Evolutionary conservation across 805 yeast genomes (phyloP).

Genomic region (Jamesozyma hellenica): DNA sequence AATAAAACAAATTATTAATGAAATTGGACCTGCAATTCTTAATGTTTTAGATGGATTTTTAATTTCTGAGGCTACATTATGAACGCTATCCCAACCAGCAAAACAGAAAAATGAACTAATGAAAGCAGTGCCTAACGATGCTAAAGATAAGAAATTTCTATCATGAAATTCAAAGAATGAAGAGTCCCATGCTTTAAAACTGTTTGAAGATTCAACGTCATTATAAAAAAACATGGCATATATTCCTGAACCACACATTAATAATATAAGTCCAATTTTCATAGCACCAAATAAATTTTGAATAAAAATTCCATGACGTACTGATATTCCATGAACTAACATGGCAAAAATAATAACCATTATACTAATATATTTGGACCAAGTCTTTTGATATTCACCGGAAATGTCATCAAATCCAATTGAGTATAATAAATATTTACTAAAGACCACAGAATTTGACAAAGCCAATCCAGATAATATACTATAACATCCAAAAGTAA

Average conservation of each 20-base stretch:
- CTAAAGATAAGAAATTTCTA: constrained; percentile 26
- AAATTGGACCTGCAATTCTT: constrained; percentile 50
- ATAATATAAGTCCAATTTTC: constrained; percentile 43
- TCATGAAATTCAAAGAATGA: constrained; percentile 20
- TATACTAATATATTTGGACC: constrained; percentile 36
- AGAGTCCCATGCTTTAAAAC: constrained; percentile 3
- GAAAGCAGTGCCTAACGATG: constrained; percentile 45
- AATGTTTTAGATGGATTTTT: constrained; percentile 48
- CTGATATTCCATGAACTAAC: constrained; percentile 47
- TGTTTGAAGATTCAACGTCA: not conserved
- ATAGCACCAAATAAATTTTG: constrained; percentile 56
- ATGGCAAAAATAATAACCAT: constrained; percentile 30
- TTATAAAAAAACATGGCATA: constrained; percentile 40
- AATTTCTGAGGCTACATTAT: constrained; percentile 51
- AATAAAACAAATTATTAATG: constrained; percentile 37
- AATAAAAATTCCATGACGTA: constrained; percentile 46
- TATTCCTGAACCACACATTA: constrained; percentile 49
- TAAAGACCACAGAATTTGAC: constrained; percentile 50
- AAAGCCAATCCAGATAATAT: constrained; percentile 47
- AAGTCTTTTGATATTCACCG: constrained; percentile 29
- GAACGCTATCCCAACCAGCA: constrained; percentile 56
- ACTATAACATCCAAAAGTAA: constrained; percentile 39
- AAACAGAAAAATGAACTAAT: constrained; percentile 50
- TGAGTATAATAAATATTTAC: constrained; percentile 45
- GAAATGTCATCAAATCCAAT: constrained; percentile 33